Percentiles rank a stretch among this genome's conserved stretches.
phyloP scores from a whole-genome alignment of 768 basidiomycete genomes.

The Tubosaeta sp. region DNA sequence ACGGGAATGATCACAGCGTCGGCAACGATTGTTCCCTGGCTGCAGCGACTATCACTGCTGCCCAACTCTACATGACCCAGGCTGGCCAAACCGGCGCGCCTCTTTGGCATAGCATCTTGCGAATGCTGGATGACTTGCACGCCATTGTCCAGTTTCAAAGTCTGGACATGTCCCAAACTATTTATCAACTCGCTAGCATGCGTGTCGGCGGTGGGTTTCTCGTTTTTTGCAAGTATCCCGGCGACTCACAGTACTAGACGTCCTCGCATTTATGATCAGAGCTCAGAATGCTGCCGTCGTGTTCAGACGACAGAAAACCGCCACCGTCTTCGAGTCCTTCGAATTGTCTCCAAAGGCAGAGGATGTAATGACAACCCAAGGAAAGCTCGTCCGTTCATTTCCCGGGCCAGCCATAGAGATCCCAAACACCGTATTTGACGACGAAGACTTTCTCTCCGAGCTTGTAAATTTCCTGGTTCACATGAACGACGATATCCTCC shows the following conservation, averaged over 20 bases:
- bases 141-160: conserved; percentile 6
- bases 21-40: conserved; percentile 27
- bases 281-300: conserved; percentile 49
- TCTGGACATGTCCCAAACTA: not conserved
- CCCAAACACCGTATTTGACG: conserved; percentile 23
- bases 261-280: too few relatives aligned
- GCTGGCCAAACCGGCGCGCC: not conserved
- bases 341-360: conserved; percentile 37
- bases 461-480: conserved; percentile 37
- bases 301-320: conserved; percentile 22
- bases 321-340: conserved; percentile 26
- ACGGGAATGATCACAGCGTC: conserved; percentile 27
- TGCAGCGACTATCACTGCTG: conserved; percentile 13
- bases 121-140: conserved; percentile 23
- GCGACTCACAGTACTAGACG: conserved; percentile 25
- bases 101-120: conserved; percentile 7
- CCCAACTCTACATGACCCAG: not conserved
- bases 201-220: conserved; percentile 15
- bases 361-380: conserved; percentile 32
- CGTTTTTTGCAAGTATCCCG: not conserved
- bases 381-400: conserved; percentile 43
- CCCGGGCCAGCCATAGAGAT: conserved; percentile 42
- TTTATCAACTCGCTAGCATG: conserved; percentile 17
- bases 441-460: conserved; percentile 31
- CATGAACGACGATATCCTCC: conserved; percentile 22